phyloP scores from a whole-genome alignment of 768 basidiomycete genomes.

The Tulasnella sp. region DNA sequence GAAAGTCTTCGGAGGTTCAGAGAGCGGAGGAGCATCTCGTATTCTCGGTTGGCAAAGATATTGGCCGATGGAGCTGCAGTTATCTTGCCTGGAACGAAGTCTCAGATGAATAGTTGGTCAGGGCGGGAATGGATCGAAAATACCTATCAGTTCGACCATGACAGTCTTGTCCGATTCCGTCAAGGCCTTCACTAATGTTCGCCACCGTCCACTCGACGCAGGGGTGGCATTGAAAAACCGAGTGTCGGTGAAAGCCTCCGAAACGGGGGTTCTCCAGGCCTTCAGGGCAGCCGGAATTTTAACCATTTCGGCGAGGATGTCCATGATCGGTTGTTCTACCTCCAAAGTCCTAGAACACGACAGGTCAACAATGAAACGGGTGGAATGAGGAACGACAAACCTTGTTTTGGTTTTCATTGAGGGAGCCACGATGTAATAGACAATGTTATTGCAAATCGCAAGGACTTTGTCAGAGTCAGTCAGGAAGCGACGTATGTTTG shows the following conservation, averaged over 20 bases:
- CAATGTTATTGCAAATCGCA: slow-evolving; percentile 68
- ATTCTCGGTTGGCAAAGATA: slow-evolving; percentile 91
- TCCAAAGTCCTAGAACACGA: slow-evolving; percentile 44
- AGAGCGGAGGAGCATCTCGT: slow-evolving; percentile 80
- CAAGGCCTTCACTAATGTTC: slow-evolving; percentile 60
- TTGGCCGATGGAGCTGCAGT: slow-evolving; percentile 83
- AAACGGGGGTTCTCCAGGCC: slow-evolving; percentile 70
- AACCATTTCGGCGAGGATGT: slow-evolving; percentile 67
- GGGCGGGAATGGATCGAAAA: slow-evolving; percentile 21
- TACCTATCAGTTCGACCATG: slow-evolving; percentile 73
- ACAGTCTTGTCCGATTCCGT: slow-evolving; percentile 82
- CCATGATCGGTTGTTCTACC: slow-evolving; percentile 52
- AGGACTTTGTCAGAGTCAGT: slow-evolving; percentile 75
- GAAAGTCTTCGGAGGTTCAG: slow-evolving; percentile 80
- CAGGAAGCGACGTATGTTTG: slow-evolving; percentile 65
- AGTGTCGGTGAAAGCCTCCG: slow-evolving; percentile 74
- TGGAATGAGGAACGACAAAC: slow-evolving; percentile 31
- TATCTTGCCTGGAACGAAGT: slow-evolving; percentile 29
- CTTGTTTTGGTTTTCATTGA: slow-evolving; percentile 65
- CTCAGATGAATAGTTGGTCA: background rate
- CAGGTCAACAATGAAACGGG: background rate
- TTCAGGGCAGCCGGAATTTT: slow-evolving; percentile 66
- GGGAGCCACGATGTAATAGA: slow-evolving; percentile 74
- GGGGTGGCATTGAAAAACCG: slow-evolving; percentile 72
- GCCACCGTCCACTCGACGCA: slow-evolving; percentile 52